Conservation (phyloP, 192 early-diverging fungal species). For the Mortierella alpina region DNA sequence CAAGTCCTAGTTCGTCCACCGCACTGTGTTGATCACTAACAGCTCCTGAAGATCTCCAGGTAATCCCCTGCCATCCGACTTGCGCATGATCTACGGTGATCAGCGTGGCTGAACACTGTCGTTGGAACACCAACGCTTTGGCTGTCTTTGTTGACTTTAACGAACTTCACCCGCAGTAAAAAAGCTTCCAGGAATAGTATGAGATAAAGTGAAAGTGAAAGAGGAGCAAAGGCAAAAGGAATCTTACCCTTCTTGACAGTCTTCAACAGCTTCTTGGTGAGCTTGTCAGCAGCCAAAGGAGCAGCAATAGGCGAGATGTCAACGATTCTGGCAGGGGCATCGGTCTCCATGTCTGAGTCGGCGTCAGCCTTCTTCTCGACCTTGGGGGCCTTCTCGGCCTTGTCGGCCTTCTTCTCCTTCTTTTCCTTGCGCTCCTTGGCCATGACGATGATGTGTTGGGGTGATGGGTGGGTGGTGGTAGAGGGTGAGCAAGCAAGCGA, state of each 20-base stretch:
- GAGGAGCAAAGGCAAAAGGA: background rate
- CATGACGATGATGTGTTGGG: conserved; percentile 15
- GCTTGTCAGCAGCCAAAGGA: conserved; percentile 85
- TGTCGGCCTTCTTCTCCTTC: conserved; percentile 55
- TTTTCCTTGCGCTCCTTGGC: conserved; percentile 65
- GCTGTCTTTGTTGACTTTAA: too few relatives aligned
- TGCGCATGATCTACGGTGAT: too few relatives aligned
- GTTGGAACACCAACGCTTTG: too few relatives aligned
- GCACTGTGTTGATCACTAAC: too few relatives aligned
- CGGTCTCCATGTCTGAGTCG: conserved; percentile 62
- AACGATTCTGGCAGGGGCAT: conserved; percentile 59
- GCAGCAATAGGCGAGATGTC: conserved; percentile 79
- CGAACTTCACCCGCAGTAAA: too few relatives aligned
- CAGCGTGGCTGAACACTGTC: too few relatives aligned
- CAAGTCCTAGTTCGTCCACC: too few relatives aligned
- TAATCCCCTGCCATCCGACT: too few relatives aligned
- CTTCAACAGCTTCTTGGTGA: conserved; percentile 88
- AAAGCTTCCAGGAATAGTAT: too few relatives aligned
- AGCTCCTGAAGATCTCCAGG: too few relatives aligned
- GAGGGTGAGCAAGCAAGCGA: background rate
- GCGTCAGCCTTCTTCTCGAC: conserved; percentile 50
- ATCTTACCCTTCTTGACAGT: conserved; percentile 88
- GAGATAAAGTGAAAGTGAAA: background rate
- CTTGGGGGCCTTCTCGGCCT: conserved; percentile 22
- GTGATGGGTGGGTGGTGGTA: conserved; percentile 1